Percentiles rank a stretch among this genome's conserved stretches.
Conservation (phyloP, 2,329 filamentous ascomycete species). For the Diplodia intermedia region DNA sequence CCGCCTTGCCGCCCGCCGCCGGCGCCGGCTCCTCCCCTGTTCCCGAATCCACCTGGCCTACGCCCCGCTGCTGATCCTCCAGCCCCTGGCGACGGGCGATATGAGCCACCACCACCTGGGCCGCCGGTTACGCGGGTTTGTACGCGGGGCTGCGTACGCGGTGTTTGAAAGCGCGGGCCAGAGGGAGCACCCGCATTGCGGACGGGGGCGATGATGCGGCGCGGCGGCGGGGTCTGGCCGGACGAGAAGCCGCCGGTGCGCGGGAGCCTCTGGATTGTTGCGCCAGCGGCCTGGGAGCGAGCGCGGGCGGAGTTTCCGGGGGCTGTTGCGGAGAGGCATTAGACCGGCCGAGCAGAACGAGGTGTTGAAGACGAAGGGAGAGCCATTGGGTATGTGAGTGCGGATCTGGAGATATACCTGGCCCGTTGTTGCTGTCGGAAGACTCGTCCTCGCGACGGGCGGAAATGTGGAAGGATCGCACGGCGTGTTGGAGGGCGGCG, state of each 20-base stretch:
- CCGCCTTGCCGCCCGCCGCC: not conserved
- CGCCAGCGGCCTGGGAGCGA: slow-evolving; percentile 17
- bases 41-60: not conserved
- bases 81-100: not conserved
- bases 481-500: slow-evolving; percentile 2
- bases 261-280: slow-evolving; percentile 8
- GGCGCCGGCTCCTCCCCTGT: not conserved
- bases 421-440: slow-evolving; percentile 1
- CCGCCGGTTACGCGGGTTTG: slow-evolving; percentile 5
- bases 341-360: not conserved
- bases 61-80: not conserved
- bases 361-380: not conserved
- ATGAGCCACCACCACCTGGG: not conserved
- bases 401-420: not conserved
- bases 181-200: not conserved
- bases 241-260: slow-evolving; percentile 10
- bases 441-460: slow-evolving; percentile 17
- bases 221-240: not conserved
- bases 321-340: slow-evolving; percentile 2
- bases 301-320: slow-evolving; percentile 13
- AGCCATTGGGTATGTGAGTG: slow-evolving; percentile 4
- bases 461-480: slow-evolving; percentile 31
- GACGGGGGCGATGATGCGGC: slow-evolving; percentile 11
- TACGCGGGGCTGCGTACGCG: slow-evolving; percentile 6
- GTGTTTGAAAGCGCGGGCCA: slow-evolving; percentile 2